Evolutionary conservation across 306 rosid species (phyloP).

Genomic region (Pachyrhizus erosus): DNA sequence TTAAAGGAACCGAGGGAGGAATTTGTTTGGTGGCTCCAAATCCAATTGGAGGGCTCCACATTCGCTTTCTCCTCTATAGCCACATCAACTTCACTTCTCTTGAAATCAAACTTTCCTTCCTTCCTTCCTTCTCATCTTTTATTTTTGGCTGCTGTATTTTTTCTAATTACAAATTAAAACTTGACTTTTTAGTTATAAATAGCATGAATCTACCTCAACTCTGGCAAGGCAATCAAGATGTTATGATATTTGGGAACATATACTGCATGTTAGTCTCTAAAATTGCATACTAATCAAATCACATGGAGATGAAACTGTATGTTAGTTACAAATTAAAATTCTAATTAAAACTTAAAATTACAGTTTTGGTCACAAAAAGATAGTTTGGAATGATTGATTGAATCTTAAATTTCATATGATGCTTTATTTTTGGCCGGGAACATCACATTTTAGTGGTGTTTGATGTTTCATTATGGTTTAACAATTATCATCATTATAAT

Average conservation of each 20-base stretch:
- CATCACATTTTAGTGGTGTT: background rate
- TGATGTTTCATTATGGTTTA: background rate
- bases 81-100: conserved; percentile 7
- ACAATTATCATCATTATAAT: background rate
- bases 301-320: background rate
- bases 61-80: background rate
- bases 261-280: background rate
- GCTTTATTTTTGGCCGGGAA: background rate
- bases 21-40: conserved; percentile 5
- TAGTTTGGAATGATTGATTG: background rate
- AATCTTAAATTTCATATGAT: background rate
- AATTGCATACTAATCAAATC: background rate
- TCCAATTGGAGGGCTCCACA: conserved; percentile 27
- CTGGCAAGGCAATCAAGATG: background rate
- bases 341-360: background rate
- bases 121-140: background rate
- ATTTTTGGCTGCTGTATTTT: background rate
- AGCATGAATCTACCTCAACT: background rate
- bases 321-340: background rate
- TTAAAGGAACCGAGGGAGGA: background rate
- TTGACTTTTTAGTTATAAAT: background rate
- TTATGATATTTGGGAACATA: background rate
- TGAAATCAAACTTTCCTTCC: background rate
- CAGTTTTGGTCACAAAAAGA: background rate
- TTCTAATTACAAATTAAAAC: background rate